Conservation (phyloP, 2,329 filamentous ascomycete species). For the Thielaviopsis ethacetica region DNA sequence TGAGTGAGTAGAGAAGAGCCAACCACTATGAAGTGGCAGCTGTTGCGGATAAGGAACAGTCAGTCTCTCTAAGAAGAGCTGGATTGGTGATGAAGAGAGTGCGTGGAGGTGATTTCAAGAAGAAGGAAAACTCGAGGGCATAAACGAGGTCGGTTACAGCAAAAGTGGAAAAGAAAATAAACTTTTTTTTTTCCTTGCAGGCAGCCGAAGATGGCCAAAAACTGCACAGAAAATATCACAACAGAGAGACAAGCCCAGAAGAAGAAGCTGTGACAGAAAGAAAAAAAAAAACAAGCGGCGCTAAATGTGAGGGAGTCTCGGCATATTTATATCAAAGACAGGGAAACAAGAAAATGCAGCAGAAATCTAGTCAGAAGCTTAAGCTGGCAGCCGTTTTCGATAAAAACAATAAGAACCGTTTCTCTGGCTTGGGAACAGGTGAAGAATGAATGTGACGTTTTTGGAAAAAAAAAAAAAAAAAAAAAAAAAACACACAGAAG, state of each 20-base stretch:
- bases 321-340: not conserved
- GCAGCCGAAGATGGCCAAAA: too few species aligned
- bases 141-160: not conserved
- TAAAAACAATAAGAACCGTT: not conserved
- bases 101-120: not conserved
- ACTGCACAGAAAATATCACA: not conserved
- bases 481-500: not conserved
- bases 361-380: not conserved
- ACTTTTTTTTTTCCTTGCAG: not conserved
- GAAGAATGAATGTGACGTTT: not conserved
- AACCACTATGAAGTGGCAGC: conserved; percentile 13
- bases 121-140: not conserved
- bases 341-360: not conserved
- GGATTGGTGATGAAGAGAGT: not conserved
- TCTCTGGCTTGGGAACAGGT: not conserved
- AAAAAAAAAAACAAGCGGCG: not conserved
- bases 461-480: not conserved
- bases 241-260: not conserved
- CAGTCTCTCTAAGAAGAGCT: not conserved
- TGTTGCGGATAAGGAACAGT: conserved; percentile 8
- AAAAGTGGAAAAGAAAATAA: not conserved
- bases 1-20: not conserved
- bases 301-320: not conserved
- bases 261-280: not conserved
- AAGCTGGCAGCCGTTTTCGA: not conserved